Percentiles rank a stretch among this genome's conserved stretches.
These are phyloP conservation scores for Geranium brycei DNA, from an alignment of 345 rosid genomes.

Conservation along the genomic window DNA sequence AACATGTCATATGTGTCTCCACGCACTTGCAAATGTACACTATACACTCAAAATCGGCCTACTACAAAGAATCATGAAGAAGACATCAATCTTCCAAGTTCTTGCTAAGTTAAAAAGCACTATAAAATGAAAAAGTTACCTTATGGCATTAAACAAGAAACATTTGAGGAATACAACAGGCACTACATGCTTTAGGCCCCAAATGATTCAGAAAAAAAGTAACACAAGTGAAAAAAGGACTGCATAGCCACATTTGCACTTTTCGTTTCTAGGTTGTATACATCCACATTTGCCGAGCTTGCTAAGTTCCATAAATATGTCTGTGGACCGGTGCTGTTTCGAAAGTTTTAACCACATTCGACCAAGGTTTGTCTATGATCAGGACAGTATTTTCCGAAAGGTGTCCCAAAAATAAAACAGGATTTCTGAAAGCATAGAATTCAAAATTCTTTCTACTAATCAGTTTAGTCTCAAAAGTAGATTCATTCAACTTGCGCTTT, in stretches of 20 bases:
- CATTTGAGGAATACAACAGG: slow-evolving; percentile 17
- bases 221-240: neutral
- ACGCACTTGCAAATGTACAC: neutral
- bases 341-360: slow-evolving; percentile 61
- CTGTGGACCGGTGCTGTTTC: slow-evolving; percentile 80
- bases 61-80: neutral
- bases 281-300: slow-evolving; percentile 2
- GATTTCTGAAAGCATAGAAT: slow-evolving; percentile 61
- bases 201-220: neutral
- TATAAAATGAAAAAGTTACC: slow-evolving; percentile 2
- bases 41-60: neutral
- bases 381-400: slow-evolving; percentile 60
- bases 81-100: neutral
- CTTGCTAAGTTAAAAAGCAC: neutral
- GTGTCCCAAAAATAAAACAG: slow-evolving; percentile 74
- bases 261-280: neutral
- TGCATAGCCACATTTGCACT: slow-evolving; percentile 1
- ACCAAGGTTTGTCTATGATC: slow-evolving; percentile 88
- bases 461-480: slow-evolving; percentile 33
- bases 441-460: slow-evolving; percentile 58
- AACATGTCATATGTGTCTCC: no score
- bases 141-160: slow-evolving; percentile 9
- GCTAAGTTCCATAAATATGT: slow-evolving; percentile 72
- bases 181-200: slow-evolving; percentile 15
- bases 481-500: slow-evolving; percentile 41